Base-by-base conservation (phyloP, 768 basidiomycete species). In the Calocybe gangraenosa region DNA sequence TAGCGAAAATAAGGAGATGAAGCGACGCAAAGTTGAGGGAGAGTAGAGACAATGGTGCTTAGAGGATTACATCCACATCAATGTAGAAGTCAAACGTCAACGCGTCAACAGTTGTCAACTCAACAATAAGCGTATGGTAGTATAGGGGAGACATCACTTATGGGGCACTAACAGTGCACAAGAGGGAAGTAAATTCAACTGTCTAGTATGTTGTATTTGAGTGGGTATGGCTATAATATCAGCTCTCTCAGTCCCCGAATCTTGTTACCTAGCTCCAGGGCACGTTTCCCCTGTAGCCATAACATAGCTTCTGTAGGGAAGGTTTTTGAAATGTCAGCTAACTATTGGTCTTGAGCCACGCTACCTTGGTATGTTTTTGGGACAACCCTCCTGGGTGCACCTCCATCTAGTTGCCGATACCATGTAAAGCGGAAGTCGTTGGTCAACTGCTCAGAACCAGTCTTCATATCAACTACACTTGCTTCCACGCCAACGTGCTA, bases 401-500 rank as follows among this genome's bases (percentile, higher is more conserved):
- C 59, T 13, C 62, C 63, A 23, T 66, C 65, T 3, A 61, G 54
- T 33, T 78, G 74, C 23, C 67, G 68, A 48, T 74, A 76, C 79
- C 83, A 86, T 0, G 84, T 87, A 58, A 88, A 86, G 31, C 83
- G 68, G 63, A 88, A 88, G 53, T 87, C 81, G 53, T 88, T 87
- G 15, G 84, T 87, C 1, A 75, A 78, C 54, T 76, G 73, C 62
- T 85, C 81, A 1, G 58, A 60, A 5, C 85, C 84, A 0, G 82
- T 85, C 50, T 69, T 66, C 1, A 82, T 76, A 52, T 87, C 81
- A 4, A 88, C 76, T 3, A 87, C 84, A 52, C 83, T 79, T 15
- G 85, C 84, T 54, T 75, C 74, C 11, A 88, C 86, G 18, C 78
- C 78, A 19, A 83, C 79, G 40, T 87, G 85, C 83, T 91, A 56